phyloP scores from a whole-genome alignment of 257 asterid species.

The Solanum sejunctum region DNA sequence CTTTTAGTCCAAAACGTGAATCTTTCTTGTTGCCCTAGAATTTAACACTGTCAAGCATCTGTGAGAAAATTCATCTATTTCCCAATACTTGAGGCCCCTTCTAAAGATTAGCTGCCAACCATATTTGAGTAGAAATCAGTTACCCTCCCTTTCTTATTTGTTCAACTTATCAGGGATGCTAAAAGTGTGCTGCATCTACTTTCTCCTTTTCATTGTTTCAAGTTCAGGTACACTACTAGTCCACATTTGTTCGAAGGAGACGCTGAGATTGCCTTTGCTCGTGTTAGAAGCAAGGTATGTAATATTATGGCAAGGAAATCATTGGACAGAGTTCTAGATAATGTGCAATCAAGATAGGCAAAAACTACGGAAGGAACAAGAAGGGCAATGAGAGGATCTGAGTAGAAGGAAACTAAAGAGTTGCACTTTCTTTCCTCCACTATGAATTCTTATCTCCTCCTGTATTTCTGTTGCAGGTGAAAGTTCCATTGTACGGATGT shows the following conservation, averaged over 20 bases:
- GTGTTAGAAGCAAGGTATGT: slow-evolving; percentile 72
- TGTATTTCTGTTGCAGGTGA: slow-evolving; percentile 42
- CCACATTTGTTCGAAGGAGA: slow-evolving; percentile 87
- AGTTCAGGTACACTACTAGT: slow-evolving; percentile 86
- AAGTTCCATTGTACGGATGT: slow-evolving; percentile 94
- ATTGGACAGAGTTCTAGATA: neutral
- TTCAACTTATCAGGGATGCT: neutral
- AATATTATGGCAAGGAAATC: neutral
- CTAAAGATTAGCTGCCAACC: neutral
- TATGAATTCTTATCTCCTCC: neutral
- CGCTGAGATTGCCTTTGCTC: slow-evolving; percentile 78
- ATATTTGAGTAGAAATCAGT: neutral
- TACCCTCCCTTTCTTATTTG: neutral
- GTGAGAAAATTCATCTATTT: neutral
- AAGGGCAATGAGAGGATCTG: neutral
- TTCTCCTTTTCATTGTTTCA: neutral
- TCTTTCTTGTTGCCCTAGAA: neutral
- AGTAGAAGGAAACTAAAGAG: neutral
- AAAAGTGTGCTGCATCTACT: neutral
- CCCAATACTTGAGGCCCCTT: neutral
- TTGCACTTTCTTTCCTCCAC: neutral
- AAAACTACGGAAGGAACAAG: neutral
- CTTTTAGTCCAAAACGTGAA: neutral
- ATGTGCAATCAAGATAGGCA: neutral
- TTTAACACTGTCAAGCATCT: neutral